Conservation (phyloP, 2,329 filamentous ascomycete genomes). For the Periglandula ipomoeae region DNA sequence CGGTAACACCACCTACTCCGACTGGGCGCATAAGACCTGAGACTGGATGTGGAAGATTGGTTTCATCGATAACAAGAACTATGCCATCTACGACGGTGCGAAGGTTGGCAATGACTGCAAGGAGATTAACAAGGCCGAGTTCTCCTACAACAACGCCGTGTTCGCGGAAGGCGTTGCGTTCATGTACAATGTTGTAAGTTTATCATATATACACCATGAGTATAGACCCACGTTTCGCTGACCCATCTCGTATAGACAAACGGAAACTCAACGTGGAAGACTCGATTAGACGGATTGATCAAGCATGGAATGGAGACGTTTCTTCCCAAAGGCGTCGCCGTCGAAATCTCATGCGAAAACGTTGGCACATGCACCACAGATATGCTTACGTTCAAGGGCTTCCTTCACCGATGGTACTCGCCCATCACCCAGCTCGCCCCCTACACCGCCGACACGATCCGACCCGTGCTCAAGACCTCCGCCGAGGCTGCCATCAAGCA, state of each 20-base stretch:
- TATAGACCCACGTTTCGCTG: no score
- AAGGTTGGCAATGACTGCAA: slow-evolving; percentile 44
- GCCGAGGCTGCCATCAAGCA: slow-evolving; percentile 44
- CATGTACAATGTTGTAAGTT: slow-evolving; percentile 53
- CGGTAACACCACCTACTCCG: slow-evolving; percentile 51
- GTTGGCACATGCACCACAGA: slow-evolving; percentile 50
- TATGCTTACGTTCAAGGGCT: slow-evolving; percentile 55
- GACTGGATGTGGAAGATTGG: slow-evolving; percentile 49
- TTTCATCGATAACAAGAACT: slow-evolving; percentile 49
- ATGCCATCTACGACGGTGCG: slow-evolving; percentile 52
- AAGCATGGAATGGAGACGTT: slow-evolving; percentile 33
- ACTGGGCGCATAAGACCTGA: slow-evolving; percentile 55
- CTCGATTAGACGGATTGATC: slow-evolving; percentile 32
- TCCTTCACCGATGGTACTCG: slow-evolving; percentile 48
- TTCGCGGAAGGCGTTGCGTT: slow-evolving; percentile 50
- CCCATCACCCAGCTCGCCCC: slow-evolving; percentile 45
- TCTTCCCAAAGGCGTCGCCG: slow-evolving; percentile 47
- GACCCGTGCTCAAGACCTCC: slow-evolving; percentile 41
- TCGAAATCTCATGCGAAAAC: slow-evolving; percentile 51
- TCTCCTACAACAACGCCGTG: slow-evolving; percentile 52
- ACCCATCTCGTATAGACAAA: slow-evolving; percentile 28
- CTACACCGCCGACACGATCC: slow-evolving; percentile 38
- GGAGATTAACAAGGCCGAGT: slow-evolving; percentile 45
- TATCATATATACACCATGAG: slow-evolving; percentile 6
- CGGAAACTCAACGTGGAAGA: slow-evolving; percentile 41